Conservation (phyloP, 2,329 filamentous ascomycete genomes). For the Pseudohalonectria lignicola region DNA sequence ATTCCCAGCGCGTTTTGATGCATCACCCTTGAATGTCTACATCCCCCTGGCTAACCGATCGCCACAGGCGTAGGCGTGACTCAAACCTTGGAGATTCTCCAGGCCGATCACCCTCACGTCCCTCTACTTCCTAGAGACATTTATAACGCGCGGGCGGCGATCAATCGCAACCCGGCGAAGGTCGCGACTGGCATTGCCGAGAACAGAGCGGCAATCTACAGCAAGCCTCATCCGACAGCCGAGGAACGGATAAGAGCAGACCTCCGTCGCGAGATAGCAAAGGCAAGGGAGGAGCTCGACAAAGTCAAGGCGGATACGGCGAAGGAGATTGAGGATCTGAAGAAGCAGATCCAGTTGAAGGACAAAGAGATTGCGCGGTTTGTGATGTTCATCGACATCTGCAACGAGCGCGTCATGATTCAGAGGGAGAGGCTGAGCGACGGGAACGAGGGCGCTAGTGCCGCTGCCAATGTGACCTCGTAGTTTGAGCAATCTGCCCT, state of each 20-base stretch:
- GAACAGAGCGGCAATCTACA: conserved; percentile 53
- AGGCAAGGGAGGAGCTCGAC: conserved; percentile 43
- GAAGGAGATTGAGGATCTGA: conserved; percentile 47
- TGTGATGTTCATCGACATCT: conserved; percentile 61
- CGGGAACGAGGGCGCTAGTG: conserved; percentile 12
- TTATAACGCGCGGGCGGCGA: conserved; percentile 56
- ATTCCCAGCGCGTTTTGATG: too few species aligned
- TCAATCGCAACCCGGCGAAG: conserved; percentile 54
- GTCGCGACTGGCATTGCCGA: conserved; percentile 49
- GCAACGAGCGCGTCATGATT: conserved; percentile 55
- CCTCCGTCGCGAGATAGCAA: conserved; percentile 47
- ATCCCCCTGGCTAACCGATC: too few species aligned
- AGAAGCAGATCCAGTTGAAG: conserved; percentile 50
- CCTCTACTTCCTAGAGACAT: conserved; percentile 54
- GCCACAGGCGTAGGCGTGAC: conserved; percentile 48
- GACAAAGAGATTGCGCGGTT: conserved; percentile 52
- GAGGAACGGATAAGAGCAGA: conserved; percentile 55
- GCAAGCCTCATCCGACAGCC: conserved; percentile 50
- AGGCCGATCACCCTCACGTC: conserved; percentile 51
- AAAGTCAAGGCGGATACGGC: conserved; percentile 43
- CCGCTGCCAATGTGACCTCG: background rate
- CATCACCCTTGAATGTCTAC: too few species aligned
- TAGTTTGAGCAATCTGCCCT: background rate
- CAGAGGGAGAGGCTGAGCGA: conserved; percentile 40
- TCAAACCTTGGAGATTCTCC: conserved; percentile 55